Evolutionary conservation across 2,329 filamentous ascomycete species (phyloP), one percentile per base, ranked within the genome.

Genomic region (Sordariomycetes sp.): DNA sequence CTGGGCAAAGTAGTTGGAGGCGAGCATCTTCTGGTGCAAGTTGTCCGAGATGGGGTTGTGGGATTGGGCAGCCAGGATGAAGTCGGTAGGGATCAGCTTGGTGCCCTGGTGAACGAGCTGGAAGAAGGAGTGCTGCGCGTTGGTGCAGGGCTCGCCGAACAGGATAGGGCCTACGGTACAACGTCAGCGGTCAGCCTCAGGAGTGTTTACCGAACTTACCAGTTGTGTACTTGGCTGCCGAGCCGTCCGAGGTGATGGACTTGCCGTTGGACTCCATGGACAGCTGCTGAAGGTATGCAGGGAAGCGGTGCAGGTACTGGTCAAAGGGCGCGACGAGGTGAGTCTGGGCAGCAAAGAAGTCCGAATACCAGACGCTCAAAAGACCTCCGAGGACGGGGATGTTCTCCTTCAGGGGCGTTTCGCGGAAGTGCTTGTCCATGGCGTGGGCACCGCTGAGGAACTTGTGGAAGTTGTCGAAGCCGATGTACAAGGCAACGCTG

Each of bases 261-360:
- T 98, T 98, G 57, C 92, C 92, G 63, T 98, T 98, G 41, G 90
- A 96, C 72, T 98, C 92, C 92, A 98, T 98, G 41, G 90, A 96
- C 39, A 98, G 73, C 67, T 98, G 92, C 68, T 98, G 92, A 36
- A 98, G 83, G 69, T 98, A 98, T 49, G 92, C 92, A 24, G 92
- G 88, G 81, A 98, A 96, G 47, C 92, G 86, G 75, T 95, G 87
- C 46, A 98, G 81, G 68, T 98, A 98, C 66, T 98, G 92, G 66
- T 98, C 92, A 61, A 96, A 98, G 38, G 92, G 92, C 58, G 92
- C 86, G 45, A 98, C 88, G 34, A 98, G 75, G 65, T 96, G 92
- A 41, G 92, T 96, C 68, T 98, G 92, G 34, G 92, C 87, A 58
- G 88, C 88, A 64, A 94, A 98, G 68, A 96, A 96, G 70, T 98